phyloP scores from a whole-genome alignment of 2,329 filamentous ascomycete species.

The Orbilia oligospora region DNA sequence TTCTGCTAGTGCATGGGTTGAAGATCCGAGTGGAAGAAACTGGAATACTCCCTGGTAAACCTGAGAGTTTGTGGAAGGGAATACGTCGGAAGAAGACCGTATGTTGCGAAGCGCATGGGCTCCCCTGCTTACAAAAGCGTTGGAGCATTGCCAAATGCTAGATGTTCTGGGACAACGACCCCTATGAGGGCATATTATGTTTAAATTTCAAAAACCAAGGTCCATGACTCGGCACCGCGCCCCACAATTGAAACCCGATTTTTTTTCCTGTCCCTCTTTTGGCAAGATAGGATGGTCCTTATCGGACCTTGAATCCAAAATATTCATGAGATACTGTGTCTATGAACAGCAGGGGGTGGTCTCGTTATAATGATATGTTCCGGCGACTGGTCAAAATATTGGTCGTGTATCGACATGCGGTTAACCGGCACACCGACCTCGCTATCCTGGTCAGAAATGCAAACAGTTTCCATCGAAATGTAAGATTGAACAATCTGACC shows the following conservation, averaged over 20 bases:
- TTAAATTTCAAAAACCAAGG: slow-evolving; percentile 5
- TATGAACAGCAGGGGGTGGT: slow-evolving; percentile 43
- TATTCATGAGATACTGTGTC: slow-evolving; percentile 56
- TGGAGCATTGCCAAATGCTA: not conserved
- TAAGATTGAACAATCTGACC: slow-evolving; percentile 59
- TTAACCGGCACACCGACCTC: slow-evolving; percentile 53
- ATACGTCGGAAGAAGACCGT: slow-evolving; percentile 3
- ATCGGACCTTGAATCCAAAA: not conserved
- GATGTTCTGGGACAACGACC: not conserved
- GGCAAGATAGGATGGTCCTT: not conserved
- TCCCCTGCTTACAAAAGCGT: not conserved
- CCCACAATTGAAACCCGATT: not conserved
- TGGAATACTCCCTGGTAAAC: not conserved
- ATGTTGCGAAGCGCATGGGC: not conserved
- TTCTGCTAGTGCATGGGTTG: not conserved
- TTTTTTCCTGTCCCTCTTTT: not conserved
- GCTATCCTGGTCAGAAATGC: slow-evolving; percentile 59
- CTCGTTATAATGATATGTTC: slow-evolving; percentile 47
- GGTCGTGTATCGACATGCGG: slow-evolving; percentile 49
- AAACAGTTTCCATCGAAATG: slow-evolving; percentile 59
- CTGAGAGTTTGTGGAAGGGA: not conserved
- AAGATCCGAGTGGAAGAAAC: not conserved
- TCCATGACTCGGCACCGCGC: not conserved
- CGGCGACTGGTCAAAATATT: slow-evolving; percentile 38
- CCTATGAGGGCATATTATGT: not conserved